A percentile compares a stretch with the other conserved stretches of the same genome.
Evolutionary conservation across 345 rosid species (phyloP).

Genomic region (Heritiera littoralis): DNA sequence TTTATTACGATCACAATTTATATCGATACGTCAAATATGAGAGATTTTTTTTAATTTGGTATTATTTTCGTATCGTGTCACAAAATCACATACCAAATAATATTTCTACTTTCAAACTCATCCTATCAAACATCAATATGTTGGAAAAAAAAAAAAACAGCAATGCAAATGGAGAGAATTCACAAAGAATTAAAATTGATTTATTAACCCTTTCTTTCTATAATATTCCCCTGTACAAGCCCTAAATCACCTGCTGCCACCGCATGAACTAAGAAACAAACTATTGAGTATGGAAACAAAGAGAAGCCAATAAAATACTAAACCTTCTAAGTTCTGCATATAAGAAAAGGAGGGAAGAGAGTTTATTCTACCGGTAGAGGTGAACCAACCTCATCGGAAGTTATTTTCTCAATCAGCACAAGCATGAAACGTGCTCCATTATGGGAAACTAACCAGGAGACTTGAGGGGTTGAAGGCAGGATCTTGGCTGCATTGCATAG

Average conservation of each 20-base stretch:
- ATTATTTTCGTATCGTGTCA: too few species aligned
- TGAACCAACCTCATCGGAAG: conserved; percentile 7
- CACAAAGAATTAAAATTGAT: neutral
- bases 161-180: too few species aligned
- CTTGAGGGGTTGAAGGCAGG: conserved; percentile 1
- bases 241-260: conserved; percentile 2
- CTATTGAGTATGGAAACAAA: neutral
- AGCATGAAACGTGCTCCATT: neutral
- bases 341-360: neutral
- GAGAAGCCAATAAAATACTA: neutral
- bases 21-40: too few species aligned
- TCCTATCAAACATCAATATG: too few species aligned
- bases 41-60: too few species aligned
- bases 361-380: neutral
- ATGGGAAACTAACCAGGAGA: neutral
- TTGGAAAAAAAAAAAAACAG: too few species aligned
- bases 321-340: neutral
- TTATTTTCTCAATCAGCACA: neutral
- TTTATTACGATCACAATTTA: too few species aligned
- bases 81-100: too few species aligned
- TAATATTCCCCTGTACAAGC: neutral
- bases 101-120: too few species aligned
- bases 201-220: neutral
- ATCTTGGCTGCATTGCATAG: conserved; percentile 29
- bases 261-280: neutral